Percentiles rank a stretch among this genome's conserved stretches.
These are phyloP conservation scores for Trichophyton simii DNA, from an alignment of 2,329 filamentous ascomycete genomes.

Conservation along the genomic window DNA sequence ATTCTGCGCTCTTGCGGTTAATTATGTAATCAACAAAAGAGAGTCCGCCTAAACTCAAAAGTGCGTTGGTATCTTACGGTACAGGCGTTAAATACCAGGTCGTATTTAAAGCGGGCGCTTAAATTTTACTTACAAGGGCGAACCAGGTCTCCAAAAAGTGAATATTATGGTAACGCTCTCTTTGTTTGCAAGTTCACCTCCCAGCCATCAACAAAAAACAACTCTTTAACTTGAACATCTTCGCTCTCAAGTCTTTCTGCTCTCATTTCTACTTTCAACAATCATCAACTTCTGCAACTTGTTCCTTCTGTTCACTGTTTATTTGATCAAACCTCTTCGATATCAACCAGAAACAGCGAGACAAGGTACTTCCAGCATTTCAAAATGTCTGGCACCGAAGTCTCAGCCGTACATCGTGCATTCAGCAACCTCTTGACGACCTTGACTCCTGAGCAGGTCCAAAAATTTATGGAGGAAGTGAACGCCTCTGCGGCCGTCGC, in stretches of 20 bases:
- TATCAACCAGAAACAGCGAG: not conserved
- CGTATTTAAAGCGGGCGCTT: not conserved
- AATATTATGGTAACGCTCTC: not conserved
- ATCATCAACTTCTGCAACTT: not conserved
- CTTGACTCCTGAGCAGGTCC: conserved; percentile 17
- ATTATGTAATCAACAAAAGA: too few species aligned
- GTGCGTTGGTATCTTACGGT: not conserved
- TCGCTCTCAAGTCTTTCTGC: not conserved
- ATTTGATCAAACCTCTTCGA: not conserved
- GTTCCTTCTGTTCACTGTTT: not conserved
- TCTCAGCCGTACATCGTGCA: conserved; percentile 17
- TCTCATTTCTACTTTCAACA: not conserved
- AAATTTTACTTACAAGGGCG: not conserved
- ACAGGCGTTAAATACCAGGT: not conserved
- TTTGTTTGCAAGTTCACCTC: not conserved
- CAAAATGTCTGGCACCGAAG: conserved; percentile 13
- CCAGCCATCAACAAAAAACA: not conserved
- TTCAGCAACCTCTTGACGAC: conserved; percentile 19
- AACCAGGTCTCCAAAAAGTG: not conserved
- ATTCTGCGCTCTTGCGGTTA: too few species aligned
- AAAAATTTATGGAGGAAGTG: conserved; percentile 14
- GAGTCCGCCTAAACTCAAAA: not conserved
- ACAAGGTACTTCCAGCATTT: not conserved
- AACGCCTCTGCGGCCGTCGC: conserved; percentile 7
- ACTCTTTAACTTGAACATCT: not conserved